Evolutionary conservation across 2,329 filamentous ascomycete species (phyloP).

Genomic region (Fusarium foetens): DNA sequence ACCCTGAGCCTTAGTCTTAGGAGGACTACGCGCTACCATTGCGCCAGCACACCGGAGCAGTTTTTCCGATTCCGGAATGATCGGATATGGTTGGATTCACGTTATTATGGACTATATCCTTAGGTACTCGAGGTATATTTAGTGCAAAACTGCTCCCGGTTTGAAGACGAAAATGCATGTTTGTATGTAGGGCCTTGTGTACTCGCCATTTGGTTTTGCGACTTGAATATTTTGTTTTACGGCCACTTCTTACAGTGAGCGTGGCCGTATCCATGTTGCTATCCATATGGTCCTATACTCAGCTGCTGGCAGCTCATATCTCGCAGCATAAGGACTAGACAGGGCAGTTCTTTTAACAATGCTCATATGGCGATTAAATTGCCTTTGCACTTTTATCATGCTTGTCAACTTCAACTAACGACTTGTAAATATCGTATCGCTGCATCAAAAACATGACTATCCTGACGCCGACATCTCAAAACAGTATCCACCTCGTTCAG

Average conservation of each 20-base stretch:
- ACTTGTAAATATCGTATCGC: not conserved
- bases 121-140: accelerated
- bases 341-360: not conserved
- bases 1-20: slow-evolving; percentile 55
- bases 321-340: not conserved
- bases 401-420: not conserved
- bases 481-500: not conserved
- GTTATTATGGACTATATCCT: slow-evolving; percentile 16
- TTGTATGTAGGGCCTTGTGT: not conserved
- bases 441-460: not conserved
- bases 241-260: not conserved
- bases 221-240: not conserved
- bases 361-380: not conserved
- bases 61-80: slow-evolving; percentile 22
- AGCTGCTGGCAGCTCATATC: not conserved
- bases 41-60: slow-evolving; percentile 36
- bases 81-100: slow-evolving; percentile 17
- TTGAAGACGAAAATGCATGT: not conserved
- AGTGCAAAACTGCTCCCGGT: not conserved
- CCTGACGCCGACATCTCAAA: not conserved
- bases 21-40: slow-evolving; percentile 55
- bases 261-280: not conserved
- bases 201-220: not conserved
- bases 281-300: not conserved
- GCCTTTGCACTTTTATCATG: not conserved